Base-by-base conservation (phyloP, 352 stramenopile species). In the Globisporangium camurandrum region DNA sequence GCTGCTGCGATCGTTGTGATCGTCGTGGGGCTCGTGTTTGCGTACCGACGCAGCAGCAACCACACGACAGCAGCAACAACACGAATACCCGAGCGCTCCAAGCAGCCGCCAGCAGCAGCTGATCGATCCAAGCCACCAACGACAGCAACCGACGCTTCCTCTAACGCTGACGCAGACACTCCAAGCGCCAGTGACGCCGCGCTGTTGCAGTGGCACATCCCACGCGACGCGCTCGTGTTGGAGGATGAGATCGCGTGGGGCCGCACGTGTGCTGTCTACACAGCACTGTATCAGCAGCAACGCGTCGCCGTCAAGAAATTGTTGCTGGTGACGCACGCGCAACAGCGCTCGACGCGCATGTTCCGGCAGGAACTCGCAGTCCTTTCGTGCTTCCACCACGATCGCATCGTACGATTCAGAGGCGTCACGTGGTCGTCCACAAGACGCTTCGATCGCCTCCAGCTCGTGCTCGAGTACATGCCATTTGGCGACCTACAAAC, bases 391-490 rank as follows among this genome's bases (percentile, higher is more conserved):
- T 51, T 69, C 14, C 36, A 54, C 31, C 57, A 69, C 28, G 46
- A 42, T 19, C 58, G 63, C 36, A 51, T 69, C 42, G 52, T 69
- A 11, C 42, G 27, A 9, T 61, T 69, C 23, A 33, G 54, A 26
- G 57, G 61, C 9, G 34, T 65, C 14, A 41, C 57, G 44, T 69
- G 56, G 56, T 23, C 27, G 3, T n/a, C n/a, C 54, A 51, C 4
- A 16, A 54, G 17, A 42, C 17, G 19, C 27, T n/a, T n/a, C n/a
- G n/a, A 33, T 28, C 45, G 57, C 6, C 31, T 61, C 9, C 53
- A 56, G 20, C 36, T 66, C 4, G 40, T 61, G 12, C 47, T 47
- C 22, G 61, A 69, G 57, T 69, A 63, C 42, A 69, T 67, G 61
- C 40, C 56, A n/a, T 51, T 48, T 12, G 61, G 61, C 2, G 61